These are phyloP conservation scores for Orbilia quercus DNA, from an alignment of 2,329 filamentous ascomycete genomes.

Conservation along the genomic window DNA sequence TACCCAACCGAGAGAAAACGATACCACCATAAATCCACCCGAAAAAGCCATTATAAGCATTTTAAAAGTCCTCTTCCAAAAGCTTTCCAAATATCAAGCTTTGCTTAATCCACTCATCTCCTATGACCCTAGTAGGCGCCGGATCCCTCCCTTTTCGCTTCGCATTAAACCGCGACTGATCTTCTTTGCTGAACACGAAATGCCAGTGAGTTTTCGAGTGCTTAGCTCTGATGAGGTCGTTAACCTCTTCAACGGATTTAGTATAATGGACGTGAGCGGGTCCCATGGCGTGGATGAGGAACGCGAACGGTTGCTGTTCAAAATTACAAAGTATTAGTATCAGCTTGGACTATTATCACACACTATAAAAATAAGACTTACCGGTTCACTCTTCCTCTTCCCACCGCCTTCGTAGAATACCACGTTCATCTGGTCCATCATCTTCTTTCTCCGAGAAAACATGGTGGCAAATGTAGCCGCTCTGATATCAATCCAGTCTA, in stretches of 20 bases:
- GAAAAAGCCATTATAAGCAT: not conserved
- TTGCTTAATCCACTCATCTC: conserved; percentile 89
- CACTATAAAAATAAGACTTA: conserved; percentile 34
- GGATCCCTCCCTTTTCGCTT: conserved; percentile 66
- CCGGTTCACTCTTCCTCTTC: conserved; percentile 69
- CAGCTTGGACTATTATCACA: too few species aligned
- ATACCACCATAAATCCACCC: not conserved
- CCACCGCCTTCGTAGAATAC: conserved; percentile 76
- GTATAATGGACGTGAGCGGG: conserved; percentile 66
- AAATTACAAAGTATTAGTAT: not conserved
- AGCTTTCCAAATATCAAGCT: conserved; percentile 87
- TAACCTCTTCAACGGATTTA: conserved; percentile 65
- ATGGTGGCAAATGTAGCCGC: conserved; percentile 70
- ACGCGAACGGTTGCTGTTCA: conserved; percentile 12
- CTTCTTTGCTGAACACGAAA: conserved; percentile 40
- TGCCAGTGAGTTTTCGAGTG: conserved; percentile 50
- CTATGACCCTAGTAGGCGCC: conserved; percentile 72
- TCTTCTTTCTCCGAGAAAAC: conserved; percentile 70
- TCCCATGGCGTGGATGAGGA: conserved; percentile 15
- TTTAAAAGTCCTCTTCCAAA: conserved; percentile 68
- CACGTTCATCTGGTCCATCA: conserved; percentile 74
- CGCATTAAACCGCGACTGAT: conserved; percentile 61
- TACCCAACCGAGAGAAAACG: conserved; percentile 1
- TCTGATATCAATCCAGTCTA: conserved; percentile 71
- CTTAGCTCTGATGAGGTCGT: conserved; percentile 59